phyloP scores from a whole-genome alignment of 345 rosid genomes.

The Salix exigua region DNA sequence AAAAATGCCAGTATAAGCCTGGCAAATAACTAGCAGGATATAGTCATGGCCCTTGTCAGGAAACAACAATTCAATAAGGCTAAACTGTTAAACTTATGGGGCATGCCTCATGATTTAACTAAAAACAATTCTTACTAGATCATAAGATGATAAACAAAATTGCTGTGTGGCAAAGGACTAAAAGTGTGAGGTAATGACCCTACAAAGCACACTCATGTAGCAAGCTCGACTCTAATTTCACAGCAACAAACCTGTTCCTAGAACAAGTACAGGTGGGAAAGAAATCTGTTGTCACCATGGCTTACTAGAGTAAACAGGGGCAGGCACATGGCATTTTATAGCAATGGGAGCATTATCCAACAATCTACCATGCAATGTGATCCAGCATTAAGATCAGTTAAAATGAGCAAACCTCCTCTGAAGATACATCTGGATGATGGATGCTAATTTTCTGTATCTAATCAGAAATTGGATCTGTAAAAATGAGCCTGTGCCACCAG shows the following conservation, averaged over 20 bases:
- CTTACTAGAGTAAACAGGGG: background rate
- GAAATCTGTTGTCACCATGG: background rate
- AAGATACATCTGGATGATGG: background rate
- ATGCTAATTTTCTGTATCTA: background rate
- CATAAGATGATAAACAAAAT: no score
- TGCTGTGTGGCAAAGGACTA: no score
- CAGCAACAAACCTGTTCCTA: no score
- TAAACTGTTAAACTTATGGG: background rate
- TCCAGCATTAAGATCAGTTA: no score
- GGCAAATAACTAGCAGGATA: background rate
- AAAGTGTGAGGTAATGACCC: no score
- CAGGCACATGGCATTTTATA: background rate
- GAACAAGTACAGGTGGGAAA: no score
- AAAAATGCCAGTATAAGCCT: background rate
- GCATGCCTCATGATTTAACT: background rate
- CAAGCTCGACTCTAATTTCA: no score
- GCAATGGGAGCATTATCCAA: background rate
- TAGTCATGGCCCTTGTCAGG: background rate
- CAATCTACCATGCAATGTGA: background rate
- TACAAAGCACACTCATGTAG: no score
- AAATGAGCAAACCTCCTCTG: background rate
- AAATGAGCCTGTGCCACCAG: no score
- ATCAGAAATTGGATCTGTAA: no score
- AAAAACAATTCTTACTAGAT: no score
- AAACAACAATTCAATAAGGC: background rate